Evolutionary conservation across 495 filamentous ascomycete genomes (phyloP), one percentile per base, ranked within the genome.

Genomic region (Neurospora sp.): DNA sequence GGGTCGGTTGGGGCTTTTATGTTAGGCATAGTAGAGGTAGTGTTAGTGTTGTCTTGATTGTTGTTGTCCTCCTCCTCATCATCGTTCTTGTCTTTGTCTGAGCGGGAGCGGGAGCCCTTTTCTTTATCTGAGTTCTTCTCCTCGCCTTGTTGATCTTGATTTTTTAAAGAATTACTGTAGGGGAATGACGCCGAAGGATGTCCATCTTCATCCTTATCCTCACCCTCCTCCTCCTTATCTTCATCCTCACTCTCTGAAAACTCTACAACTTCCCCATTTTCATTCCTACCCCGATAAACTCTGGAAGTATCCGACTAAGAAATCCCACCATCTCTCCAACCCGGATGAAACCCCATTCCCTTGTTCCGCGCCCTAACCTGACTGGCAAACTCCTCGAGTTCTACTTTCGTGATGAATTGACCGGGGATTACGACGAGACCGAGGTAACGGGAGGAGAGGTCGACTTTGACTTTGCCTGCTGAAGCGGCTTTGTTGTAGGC

Each of bases 391-490:
- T 94, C 92, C 80, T 98, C 94, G 40, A 93, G 86, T 82, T 98
- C 95, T 75, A 99, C 94, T 83, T 90, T 93, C 74, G 86, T 89
- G 74, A 99, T 93, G 78, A 94, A 86, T 75, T 92, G 84, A 17
- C 96, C 95, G 1, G 96, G 96, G 10, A 98, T 89, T 9, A 97
- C 94, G 39, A 99, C 91, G 9, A 98, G 84, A 0, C 96, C 96
- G 59, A 99, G 89, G 77, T 93, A 94, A 37, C 96, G 89, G 75
- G 90, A 92, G 17, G 89, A 92, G 89, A 97, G 92, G 77, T 92
- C 87, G 74, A 92, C 78, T 72, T 86, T 90, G 24, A 93, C 73
- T 28, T 78, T 85, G 5, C 73, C 74, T 0, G 48, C 0, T 2
- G 48, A 13, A 5, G 48, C 5, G 21, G 48, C 48, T 10, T 15